phyloP scores from a whole-genome alignment of 306 rosid genomes.

The Pyrus betulifolia region DNA sequence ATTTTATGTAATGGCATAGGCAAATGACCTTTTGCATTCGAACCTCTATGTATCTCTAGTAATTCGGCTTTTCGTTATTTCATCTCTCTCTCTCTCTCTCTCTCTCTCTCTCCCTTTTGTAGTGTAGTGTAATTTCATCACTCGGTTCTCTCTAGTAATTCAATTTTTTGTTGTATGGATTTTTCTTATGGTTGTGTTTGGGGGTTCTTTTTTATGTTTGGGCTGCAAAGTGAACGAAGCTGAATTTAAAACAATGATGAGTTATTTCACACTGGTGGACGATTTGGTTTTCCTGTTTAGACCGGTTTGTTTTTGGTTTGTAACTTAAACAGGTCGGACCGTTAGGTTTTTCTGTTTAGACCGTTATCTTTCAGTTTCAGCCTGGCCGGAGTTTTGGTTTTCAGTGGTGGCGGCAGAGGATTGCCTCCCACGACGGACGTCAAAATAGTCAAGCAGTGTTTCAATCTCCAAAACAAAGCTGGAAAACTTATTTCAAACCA shows the following conservation, averaged over 20 bases:
- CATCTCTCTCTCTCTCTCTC: neutral
- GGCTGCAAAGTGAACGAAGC: neutral
- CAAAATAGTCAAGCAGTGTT: neutral
- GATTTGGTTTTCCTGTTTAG: neutral
- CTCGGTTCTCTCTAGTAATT: too few species aligned
- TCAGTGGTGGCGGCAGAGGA: neutral
- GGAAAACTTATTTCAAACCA: neutral
- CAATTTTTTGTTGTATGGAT: too few species aligned
- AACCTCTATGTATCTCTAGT: neutral
- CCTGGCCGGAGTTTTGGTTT: neutral
- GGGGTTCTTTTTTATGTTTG: neutral
- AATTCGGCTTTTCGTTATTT: neutral
- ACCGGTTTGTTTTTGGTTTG: too few species aligned
- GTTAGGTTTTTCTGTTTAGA: too few species aligned
- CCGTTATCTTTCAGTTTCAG: neutral
- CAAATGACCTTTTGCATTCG: neutral
- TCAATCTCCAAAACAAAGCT: neutral
- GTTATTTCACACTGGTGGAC: neutral
- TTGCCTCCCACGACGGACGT: neutral
- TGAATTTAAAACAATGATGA: too few species aligned
- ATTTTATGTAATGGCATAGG: neutral
- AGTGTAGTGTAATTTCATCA: too few species aligned
- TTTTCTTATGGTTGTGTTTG: neutral
- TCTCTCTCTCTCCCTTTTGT: neutral
- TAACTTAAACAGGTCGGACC: too few species aligned